Percentiles rank a stretch among this genome's conserved stretches.
phyloP scores from a whole-genome alignment of 495 filamentous ascomycete species.

The Daldinia loculata region DNA sequence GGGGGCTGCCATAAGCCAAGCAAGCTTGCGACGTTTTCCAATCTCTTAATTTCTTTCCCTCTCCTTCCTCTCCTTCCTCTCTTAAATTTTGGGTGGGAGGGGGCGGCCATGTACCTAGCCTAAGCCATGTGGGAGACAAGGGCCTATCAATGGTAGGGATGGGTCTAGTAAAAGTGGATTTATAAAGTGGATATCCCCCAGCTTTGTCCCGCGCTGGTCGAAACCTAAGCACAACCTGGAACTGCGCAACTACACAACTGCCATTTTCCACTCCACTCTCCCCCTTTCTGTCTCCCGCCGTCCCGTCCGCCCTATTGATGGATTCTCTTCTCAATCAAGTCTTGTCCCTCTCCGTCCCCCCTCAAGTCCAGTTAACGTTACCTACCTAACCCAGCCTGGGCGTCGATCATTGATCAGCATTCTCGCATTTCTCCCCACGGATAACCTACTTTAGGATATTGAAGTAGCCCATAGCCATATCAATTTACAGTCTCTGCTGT shows the following conservation, averaged over 20 bases:
- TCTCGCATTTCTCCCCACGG: conserved; percentile 18
- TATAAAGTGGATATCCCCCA: neutral
- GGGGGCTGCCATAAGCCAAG: neutral
- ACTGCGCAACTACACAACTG: conserved; percentile 1
- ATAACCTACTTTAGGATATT: conserved; percentile 7
- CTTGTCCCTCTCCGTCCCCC: conserved; percentile 7
- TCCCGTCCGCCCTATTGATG: conserved; percentile 24
- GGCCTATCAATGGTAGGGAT: conserved; percentile 21
- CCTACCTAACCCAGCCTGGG: conserved; percentile 38
- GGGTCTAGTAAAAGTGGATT: neutral
- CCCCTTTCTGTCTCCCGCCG: conserved; percentile 19
- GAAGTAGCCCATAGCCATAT: conserved; percentile 20
- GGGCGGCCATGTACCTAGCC: neutral
- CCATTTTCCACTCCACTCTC: neutral
- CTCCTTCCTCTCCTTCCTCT: neutral
- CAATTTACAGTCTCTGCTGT: conserved; percentile 20
- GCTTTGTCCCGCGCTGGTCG: neutral
- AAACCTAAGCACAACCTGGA: neutral
- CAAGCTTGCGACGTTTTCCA: conserved; percentile 20
- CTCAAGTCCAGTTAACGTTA: conserved; percentile 18
- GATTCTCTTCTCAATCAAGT: neutral
- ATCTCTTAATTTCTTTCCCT: conserved; percentile 10
- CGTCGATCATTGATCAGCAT: conserved; percentile 39
- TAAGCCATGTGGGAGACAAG: conserved; percentile 7
- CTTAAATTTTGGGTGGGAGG: neutral